phyloP scores from a whole-genome alignment of 2,329 filamentous ascomycete species.

The Colletotrichum magnum region DNA sequence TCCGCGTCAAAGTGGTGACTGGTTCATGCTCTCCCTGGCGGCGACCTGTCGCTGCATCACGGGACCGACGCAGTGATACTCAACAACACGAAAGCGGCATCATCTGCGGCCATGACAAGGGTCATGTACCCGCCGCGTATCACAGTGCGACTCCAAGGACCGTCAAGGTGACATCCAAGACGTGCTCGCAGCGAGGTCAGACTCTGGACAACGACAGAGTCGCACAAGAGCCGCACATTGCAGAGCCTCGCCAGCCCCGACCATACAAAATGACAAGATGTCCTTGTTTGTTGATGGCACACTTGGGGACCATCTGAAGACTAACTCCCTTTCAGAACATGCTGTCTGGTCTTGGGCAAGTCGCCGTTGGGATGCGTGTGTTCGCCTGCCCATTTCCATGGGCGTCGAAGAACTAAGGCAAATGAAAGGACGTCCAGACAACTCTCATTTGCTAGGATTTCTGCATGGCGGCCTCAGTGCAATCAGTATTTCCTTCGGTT shows the following conservation, averaged over 20 bases:
- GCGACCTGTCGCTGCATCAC: conserved; percentile 8
- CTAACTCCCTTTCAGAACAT: background rate
- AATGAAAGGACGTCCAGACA: background rate
- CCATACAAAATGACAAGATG: no score
- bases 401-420: background rate
- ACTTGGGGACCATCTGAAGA: no score
- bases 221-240: no score
- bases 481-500: background rate
- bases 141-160: background rate
- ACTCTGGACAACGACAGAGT: no score
- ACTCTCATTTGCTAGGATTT: background rate
- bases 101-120: conserved; percentile 20
- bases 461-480: background rate
- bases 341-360: background rate
- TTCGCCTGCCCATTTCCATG: no score
- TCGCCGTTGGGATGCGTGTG: background rate
- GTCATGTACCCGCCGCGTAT: background rate
- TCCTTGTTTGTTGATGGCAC: no score
- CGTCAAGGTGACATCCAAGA: background rate
- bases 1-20: background rate
- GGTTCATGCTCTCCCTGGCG: background rate
- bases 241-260: no score
- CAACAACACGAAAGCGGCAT: conserved; percentile 4
- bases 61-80: conserved; percentile 12
- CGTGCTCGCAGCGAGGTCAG: background rate